Evolutionary conservation across 2,329 filamentous ascomycete genomes (phyloP).

Genomic region (Phymatotrichopsis omnivora): DNA sequence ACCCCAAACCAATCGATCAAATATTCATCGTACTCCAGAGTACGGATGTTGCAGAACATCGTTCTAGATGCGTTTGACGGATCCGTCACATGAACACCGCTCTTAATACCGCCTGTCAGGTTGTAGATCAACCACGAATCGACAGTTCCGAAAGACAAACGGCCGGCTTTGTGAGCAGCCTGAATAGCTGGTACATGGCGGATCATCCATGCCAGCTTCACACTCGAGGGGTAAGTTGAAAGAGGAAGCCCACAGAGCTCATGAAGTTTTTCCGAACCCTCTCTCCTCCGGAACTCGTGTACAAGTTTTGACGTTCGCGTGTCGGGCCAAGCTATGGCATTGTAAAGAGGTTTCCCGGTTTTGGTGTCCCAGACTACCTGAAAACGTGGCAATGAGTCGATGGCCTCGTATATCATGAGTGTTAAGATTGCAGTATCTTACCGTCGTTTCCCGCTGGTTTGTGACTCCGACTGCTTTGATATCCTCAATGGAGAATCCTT

Average conservation of each 20-base stretch:
- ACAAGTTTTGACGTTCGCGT: constrained; percentile 66
- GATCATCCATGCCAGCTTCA: constrained; percentile 76
- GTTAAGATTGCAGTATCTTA: constrained; percentile 18
- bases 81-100: constrained; percentile 68
- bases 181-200: constrained; percentile 59
- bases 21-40: constrained; percentile 65
- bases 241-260: constrained; percentile 70
- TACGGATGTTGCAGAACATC: constrained; percentile 88
- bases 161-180: constrained; percentile 63
- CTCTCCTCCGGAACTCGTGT: constrained; percentile 59
- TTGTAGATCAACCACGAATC: constrained; percentile 83
- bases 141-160: constrained; percentile 74
- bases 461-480: constrained; percentile 77
- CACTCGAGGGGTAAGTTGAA: constrained; percentile 78
- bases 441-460: constrained; percentile 79
- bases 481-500: constrained; percentile 55
- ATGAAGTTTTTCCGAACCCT: constrained; percentile 58
- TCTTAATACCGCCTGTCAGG: constrained; percentile 61
- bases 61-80: constrained; percentile 80
- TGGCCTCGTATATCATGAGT: constrained; percentile 1
- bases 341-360: constrained; percentile 70
- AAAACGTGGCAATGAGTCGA: constrained; percentile 3
- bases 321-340: constrained; percentile 85
- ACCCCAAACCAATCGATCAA: constrained; percentile 72
- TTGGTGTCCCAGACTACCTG: constrained; percentile 65